Conservation (phyloP, 306 rosid species). For the Dalbergia oliveri region DNA sequence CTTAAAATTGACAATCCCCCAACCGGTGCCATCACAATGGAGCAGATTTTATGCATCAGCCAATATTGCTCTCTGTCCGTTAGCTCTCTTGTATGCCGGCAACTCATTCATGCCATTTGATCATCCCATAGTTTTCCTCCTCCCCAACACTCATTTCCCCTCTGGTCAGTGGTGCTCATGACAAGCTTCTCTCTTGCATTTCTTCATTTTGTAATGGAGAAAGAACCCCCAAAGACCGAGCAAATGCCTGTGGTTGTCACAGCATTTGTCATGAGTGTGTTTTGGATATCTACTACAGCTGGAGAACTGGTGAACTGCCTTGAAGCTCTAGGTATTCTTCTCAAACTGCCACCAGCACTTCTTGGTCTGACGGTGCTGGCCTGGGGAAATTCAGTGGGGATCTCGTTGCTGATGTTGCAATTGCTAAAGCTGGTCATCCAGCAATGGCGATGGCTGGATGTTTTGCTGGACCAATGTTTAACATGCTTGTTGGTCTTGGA, state of each 20-base stretch:
- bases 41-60: slow-evolving; percentile 85
- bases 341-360: slow-evolving; percentile 75
- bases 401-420: slow-evolving; percentile 94
- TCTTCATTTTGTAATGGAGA: slow-evolving; percentile 73
- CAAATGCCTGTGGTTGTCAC: slow-evolving; percentile 70
- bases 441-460: slow-evolving; percentile 99
- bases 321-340: slow-evolving; percentile 73
- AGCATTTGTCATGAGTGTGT: slow-evolving; percentile 95
- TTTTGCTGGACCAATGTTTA: slow-evolving; percentile 98
- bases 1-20: slow-evolving; percentile 87
- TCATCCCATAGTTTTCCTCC: slow-evolving; percentile 84
- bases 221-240: slow-evolving; percentile 90
- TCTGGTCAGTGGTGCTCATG: slow-evolving; percentile 78
- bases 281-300: slow-evolving; percentile 92
- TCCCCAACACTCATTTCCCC: slow-evolving; percentile 74
- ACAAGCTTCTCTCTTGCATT: slow-evolving; percentile 84
- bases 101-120: slow-evolving; percentile 75
- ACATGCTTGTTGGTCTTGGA: slow-evolving; percentile 98
- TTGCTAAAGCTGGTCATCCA: slow-evolving; percentile 97
- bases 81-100: slow-evolving; percentile 79
- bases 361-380: slow-evolving; percentile 97
- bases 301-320: slow-evolving; percentile 95
- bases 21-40: slow-evolving; percentile 81
- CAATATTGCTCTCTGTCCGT: slow-evolving; percentile 84
- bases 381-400: slow-evolving; percentile 98